Base-by-base conservation (phyloP, 75 land plant genomes). In the Pinus albicaulis region DNA sequence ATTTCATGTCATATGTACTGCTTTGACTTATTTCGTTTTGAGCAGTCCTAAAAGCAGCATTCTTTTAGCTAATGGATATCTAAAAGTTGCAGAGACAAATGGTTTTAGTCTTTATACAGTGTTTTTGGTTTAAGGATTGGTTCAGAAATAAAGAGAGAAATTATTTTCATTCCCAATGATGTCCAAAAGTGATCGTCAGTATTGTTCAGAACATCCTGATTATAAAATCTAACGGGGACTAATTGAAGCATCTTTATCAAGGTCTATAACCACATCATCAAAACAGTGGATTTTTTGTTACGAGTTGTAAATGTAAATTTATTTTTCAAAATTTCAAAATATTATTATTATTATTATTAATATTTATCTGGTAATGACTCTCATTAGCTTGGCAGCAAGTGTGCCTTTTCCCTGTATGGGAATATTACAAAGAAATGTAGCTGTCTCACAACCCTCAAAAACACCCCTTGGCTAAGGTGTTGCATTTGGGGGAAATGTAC, bases 11-110 rank as follows among this genome's bases (percentile, higher is more conserved):
- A n/a, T 22, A n/a, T 59, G 22, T n/a, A 22, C 26, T 61, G 28
- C 26, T 61, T 48, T 48, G 72, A 75, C 76, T 57, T 75, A 13
- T 76, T 34, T 19, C 36, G n/a, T 65, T 24, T 69, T 19, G 72
- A 25, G 22, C 52, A 55, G 5, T 77, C 69, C 48, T 23, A 25
- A 77, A 12, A 5, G 16, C 11, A 22, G 8, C 15, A 62, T 25
- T 62, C 25, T 62, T 62, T 11, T 23, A 62, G 25, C 65, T 62
- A 25, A 22, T 62, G 65, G 25, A 62, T 23, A 25, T 22, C 65
- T 48, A 48, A 8, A 48, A 48, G 52, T 48, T 48, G 52, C 52
- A 10, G 10, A 48, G 52, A 48, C 52, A 48, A 48, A 8, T 48
- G 52, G 52, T 11, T 1, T 8, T 48, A 10, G 52, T 48, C 12